Evolutionary conservation across 441 rosid species (phyloP).

Genomic region (Pelargonium australe): DNA sequence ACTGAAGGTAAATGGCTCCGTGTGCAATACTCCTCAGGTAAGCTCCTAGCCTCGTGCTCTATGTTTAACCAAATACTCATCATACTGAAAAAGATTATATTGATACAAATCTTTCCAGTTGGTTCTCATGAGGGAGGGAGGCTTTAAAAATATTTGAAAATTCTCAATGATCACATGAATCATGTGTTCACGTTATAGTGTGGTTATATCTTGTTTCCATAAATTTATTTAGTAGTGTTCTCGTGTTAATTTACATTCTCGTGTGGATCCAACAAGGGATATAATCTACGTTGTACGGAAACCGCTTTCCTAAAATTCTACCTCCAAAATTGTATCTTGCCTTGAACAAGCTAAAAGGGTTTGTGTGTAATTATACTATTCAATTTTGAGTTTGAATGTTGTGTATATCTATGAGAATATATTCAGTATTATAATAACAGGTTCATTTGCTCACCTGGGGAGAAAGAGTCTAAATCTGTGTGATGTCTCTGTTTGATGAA

Average conservation of each 20-base stretch:
- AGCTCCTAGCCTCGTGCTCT: conserved; percentile 1
- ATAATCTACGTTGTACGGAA: conserved; percentile 77
- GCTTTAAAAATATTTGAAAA: not conserved
- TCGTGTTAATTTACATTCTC: conserved; percentile 45
- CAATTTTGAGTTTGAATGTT: conserved; percentile 8
- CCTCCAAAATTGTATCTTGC: conserved; percentile 87
- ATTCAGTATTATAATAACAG: conserved; percentile 33
- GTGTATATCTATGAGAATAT: not conserved
- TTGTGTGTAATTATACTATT: conserved; percentile 23
- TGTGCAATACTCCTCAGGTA: conserved; percentile 77
- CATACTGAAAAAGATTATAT: no score
- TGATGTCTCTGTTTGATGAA: conserved; percentile 60
- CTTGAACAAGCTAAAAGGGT: conserved; percentile 95
- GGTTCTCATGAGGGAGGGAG: not conserved
- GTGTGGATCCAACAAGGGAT: conserved; percentile 78
- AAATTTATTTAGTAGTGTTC: not conserved
- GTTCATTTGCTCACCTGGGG: conserved; percentile 86
- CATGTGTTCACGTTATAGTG: not conserved
- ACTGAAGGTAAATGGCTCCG: conserved; percentile 66
- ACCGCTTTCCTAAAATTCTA: conserved; percentile 72
- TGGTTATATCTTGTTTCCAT: not conserved
- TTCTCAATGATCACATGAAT: not conserved
- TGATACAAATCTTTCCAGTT: no score
- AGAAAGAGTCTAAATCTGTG: conserved; percentile 65
- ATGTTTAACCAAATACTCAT: not conserved